Conservation (phyloP, 1,284 basidiomycete genomes). For the Marasmius fiardii region DNA sequence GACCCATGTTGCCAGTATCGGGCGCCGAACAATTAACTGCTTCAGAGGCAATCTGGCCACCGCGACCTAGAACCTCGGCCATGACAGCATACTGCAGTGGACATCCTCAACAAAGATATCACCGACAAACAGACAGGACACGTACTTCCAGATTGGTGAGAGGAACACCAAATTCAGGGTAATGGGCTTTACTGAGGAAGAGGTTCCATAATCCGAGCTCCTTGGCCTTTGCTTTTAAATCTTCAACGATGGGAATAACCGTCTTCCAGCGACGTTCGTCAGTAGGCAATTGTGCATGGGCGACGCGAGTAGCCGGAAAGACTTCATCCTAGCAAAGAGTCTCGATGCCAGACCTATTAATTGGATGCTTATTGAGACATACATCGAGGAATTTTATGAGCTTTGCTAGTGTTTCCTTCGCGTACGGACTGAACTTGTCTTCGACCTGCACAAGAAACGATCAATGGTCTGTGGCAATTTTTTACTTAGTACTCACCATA, state of each 20-base stretch:
- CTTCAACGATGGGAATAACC: constrained; percentile 77
- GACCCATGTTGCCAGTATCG: constrained; percentile 95
- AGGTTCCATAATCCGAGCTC: constrained; percentile 94
- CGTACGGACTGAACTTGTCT: constrained; percentile 87
- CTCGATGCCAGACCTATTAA: constrained; percentile 10
- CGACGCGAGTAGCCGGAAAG: constrained; percentile 75
- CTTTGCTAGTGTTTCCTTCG: constrained; percentile 82
- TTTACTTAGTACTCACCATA: constrained; percentile 47
- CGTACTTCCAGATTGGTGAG: constrained; percentile 88
- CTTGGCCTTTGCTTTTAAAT: constrained; percentile 88
- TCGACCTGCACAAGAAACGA: constrained; percentile 57
- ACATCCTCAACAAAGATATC: constrained; percentile 7
- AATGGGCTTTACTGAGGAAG: constrained; percentile 92
- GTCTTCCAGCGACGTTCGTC: constrained; percentile 84
- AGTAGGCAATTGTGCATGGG: constrained; percentile 79
- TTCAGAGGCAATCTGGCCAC: constrained; percentile 80
- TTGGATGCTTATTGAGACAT: constrained; percentile 21
- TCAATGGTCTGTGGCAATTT: constrained; percentile 5
- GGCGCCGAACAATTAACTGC: constrained; percentile 91
- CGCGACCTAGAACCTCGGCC: constrained; percentile 91
- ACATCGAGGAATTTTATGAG: constrained; percentile 87
- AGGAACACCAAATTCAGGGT: constrained; percentile 85
- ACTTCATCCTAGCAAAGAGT: constrained; percentile 72
- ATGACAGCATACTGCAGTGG: constrained; percentile 86
- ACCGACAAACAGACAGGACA: background rate